These are phyloP conservation scores for Amylocarpus encephaloides DNA, from an alignment of 2,329 filamentous ascomycete species.

Conservation along the genomic window DNA sequence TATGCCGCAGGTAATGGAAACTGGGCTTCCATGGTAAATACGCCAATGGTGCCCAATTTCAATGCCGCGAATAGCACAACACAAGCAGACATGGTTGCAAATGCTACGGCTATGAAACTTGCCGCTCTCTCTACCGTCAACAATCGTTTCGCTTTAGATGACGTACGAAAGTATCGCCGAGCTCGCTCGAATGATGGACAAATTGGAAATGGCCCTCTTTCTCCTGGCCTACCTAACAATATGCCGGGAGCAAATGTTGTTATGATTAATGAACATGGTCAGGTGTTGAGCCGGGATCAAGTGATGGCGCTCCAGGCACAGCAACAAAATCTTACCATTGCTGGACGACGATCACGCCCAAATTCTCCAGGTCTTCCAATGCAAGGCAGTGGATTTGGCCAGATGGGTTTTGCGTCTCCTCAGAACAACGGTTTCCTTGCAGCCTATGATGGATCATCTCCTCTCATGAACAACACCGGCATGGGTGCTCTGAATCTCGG, in stretches of 20 bases:
- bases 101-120: conserved; percentile 97
- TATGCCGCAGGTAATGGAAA: conserved; percentile 75
- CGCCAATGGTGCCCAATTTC: conserved; percentile 88
- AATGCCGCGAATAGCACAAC: conserved; percentile 45
- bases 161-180: conserved; percentile 92
- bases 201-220: conserved; percentile 51
- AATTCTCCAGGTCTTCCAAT: conserved; percentile 83
- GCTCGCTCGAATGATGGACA: conserved; percentile 81
- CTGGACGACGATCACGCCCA: conserved; percentile 73
- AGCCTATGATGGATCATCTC: conserved; percentile 72
- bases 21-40: conserved; percentile 98
- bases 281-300: conserved; percentile 79
- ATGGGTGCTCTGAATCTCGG: conserved; percentile 66
- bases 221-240: conserved; percentile 57
- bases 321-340: conserved; percentile 45
- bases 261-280: conserved; percentile 92
- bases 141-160: conserved; percentile 93
- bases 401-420: conserved; percentile 72
- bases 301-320: conserved; percentile 74
- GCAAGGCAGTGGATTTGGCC: conserved; percentile 58
- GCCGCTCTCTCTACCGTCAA: conserved; percentile 96
- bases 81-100: conserved; percentile 96
- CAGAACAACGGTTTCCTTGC: conserved; percentile 93
- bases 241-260: conserved; percentile 72
- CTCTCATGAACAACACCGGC: conserved; percentile 64